These are phyloP conservation scores for Candida glaebosa DNA, from an alignment of 805 yeast genomes.

Conservation along the genomic window DNA sequence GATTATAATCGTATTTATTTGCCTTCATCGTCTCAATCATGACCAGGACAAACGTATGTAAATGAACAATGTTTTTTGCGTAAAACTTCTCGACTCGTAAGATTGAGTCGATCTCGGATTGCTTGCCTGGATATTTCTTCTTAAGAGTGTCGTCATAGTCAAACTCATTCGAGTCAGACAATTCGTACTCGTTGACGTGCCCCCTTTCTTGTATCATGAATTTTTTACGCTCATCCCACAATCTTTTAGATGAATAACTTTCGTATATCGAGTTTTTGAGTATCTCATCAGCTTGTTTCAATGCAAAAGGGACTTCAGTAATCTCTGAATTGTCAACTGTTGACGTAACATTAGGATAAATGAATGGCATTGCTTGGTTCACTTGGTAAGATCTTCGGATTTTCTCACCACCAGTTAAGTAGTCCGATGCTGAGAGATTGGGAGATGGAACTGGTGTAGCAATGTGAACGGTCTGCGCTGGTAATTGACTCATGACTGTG, in stretches of 20 bases:
- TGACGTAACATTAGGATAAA: constrained; percentile 46
- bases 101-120: constrained; percentile 39
- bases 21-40: constrained; percentile 61
- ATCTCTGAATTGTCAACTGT: constrained; percentile 22
- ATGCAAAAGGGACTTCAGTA: constrained; percentile 61
- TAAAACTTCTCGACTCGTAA: constrained; percentile 62
- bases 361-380: constrained; percentile 62
- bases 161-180: constrained; percentile 16
- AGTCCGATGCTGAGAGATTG: constrained; percentile 44
- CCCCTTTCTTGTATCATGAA: constrained; percentile 77
- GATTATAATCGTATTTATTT: constrained; percentile 36
- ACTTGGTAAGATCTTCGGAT: constrained; percentile 58
- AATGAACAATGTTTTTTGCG: constrained; percentile 43
- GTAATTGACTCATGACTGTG: constrained; percentile 41
- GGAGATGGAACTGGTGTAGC: constrained; percentile 93
- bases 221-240: constrained; percentile 66
- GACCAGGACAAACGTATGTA: constrained; percentile 64
- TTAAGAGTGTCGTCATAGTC: constrained; percentile 23
- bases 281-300: constrained; percentile 74
- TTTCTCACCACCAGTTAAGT: constrained; percentile 46
- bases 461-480: constrained; percentile 58
- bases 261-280: constrained; percentile 60
- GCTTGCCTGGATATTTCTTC: constrained; percentile 31
- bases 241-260: constrained; percentile 63
- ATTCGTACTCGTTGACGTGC: constrained; percentile 19